These are phyloP conservation scores for Epichloe uncinata DNA, from an alignment of 2,329 filamentous ascomycete genomes.

Conservation along the genomic window DNA sequence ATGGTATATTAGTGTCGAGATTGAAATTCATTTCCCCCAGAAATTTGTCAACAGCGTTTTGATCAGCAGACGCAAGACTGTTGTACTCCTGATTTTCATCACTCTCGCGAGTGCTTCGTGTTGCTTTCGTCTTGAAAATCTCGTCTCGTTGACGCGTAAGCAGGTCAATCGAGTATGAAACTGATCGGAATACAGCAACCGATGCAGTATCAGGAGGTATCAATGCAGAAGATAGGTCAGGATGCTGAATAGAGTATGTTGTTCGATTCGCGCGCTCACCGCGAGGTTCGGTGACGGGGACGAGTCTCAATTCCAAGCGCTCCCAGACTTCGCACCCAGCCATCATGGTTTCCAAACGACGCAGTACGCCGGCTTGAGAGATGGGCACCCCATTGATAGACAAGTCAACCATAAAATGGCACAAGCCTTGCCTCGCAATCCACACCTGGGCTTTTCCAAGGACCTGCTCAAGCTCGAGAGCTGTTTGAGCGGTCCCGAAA, in stretches of 20 bases:
- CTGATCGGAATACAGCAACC: slow-evolving; percentile 15
- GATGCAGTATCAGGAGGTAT: slow-evolving; percentile 14
- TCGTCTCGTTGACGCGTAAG: background rate
- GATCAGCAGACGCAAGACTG: slow-evolving; percentile 12
- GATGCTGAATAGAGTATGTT: slow-evolving; percentile 24
- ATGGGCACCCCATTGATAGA: slow-evolving; percentile 10
- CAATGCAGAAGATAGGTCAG: slow-evolving; percentile 19
- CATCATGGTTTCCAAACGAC: slow-evolving; percentile 11
- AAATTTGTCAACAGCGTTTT: slow-evolving; percentile 17
- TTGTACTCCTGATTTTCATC: slow-evolving; percentile 6
- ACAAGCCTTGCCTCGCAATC: slow-evolving; percentile 19
- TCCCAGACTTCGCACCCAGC: slow-evolving; percentile 17
- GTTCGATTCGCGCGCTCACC: slow-evolving; percentile 10
- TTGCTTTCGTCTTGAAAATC: background rate
- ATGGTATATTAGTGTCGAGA: background rate
- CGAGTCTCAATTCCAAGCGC: slow-evolving; percentile 17
- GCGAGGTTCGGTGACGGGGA: slow-evolving; percentile 5
- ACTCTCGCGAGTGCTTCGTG: background rate
- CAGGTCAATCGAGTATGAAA: slow-evolving; percentile 15
- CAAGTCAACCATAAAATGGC: slow-evolving; percentile 17
- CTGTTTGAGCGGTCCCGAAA: slow-evolving; percentile 6
- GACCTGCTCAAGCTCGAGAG: slow-evolving; percentile 12
- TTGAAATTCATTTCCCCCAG: slow-evolving; percentile 12
- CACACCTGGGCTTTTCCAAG: slow-evolving; percentile 17
- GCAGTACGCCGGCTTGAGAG: slow-evolving; percentile 5